Base-by-base conservation (phyloP, 2,329 filamentous ascomycete species). In the Ophiostoma perfectum region DNA sequence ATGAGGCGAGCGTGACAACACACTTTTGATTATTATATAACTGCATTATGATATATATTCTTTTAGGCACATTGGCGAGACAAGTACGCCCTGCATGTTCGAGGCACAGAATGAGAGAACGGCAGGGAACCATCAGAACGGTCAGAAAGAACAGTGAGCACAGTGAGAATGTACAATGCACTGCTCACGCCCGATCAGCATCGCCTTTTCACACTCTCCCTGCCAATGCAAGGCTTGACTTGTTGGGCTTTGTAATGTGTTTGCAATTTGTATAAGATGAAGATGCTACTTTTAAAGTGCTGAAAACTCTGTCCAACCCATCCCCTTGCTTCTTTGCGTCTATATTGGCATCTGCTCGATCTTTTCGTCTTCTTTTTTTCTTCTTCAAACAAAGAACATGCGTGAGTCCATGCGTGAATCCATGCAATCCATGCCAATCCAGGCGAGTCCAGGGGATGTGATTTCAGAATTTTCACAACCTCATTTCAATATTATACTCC, bases 21-120 rank as follows among this genome's bases (percentile, higher is more conserved):
- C 49, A 55, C 18, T 18, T 8, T 55, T 55, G 27, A 55, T 55
- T 55, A 55, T 55, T 55, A 27, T 9, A 55, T 27, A 55, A 55
- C 11, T 3, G 49, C 12, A 55, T 27, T 14, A 55, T 18, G 9
- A 14, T 12, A 16, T 16, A 47, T 16, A 16, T 8, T n/a, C 18
- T 18, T 16, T 8, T 55, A 55, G 49, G 49, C 49, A 55, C 49
- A 2, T 27, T 27, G 27, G 27, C 27, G 27, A 27, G 2, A 55
- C 49, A 18, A 55, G 27, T 55, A 55, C 49, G 49, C 49, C 49
- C 49, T 55, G 49, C 49, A 55, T 55, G 45, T 16, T 47, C 7
- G 47, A 27, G 27, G 18, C 7, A 55, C 27, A 27, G 27, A 27
- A 27, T 27, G n/a, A 11, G n/a, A 27, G 49, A 55, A 55, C 12